Base-by-base conservation (phyloP, 139 green algal genomes). In the Coelastrella sp. region DNA sequence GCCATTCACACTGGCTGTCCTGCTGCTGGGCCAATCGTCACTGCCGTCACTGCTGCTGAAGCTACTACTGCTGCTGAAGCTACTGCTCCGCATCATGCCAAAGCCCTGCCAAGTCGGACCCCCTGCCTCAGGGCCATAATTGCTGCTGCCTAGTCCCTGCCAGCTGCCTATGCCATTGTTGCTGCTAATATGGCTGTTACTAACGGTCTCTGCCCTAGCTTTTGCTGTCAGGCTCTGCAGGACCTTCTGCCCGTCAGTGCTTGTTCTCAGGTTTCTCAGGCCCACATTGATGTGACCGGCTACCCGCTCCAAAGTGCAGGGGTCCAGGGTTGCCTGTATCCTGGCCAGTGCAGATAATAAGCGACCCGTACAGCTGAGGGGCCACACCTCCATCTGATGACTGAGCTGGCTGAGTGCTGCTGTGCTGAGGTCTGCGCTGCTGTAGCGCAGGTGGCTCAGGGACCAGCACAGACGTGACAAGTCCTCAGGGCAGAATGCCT, bases 161-260 rank as follows among this genome's bases (percentile, higher is more conserved):
- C 25, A n/a, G 7, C 82, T n/a, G 80, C 63, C 82, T 8, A 17
- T 24, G n/a, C 68, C 84, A 56, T 24, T 27, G 22, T 57, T 27
- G 58, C 73, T 76, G 24, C 58, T 84, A 58, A 24, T 63, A 63
- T 24, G 63, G 57, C 70, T 78, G 4, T 73, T 56, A 9, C 57
- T 61, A 1, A 73, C 68, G 22, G 0, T 22, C 49, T 35, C 61
- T n/a, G 63, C 80, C 11, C 9, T 15, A 70, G 19, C 9, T 17
- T 60, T 75, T 7, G 59, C 24, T 59, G 24, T 17, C 79, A 84
- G 57, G 11, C 85, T 68, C 0, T 61, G 24, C 59, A 83, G 9
- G 8, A 90, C 49, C 85, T 65, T 35, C 85, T 90, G 57, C 6
- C 85, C 85, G 24, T 90, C 85, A 58, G 85, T 90, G 74, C 85